phyloP scores from a whole-genome alignment of 83 land plant species.

The Isoetes engelmannii region DNA sequence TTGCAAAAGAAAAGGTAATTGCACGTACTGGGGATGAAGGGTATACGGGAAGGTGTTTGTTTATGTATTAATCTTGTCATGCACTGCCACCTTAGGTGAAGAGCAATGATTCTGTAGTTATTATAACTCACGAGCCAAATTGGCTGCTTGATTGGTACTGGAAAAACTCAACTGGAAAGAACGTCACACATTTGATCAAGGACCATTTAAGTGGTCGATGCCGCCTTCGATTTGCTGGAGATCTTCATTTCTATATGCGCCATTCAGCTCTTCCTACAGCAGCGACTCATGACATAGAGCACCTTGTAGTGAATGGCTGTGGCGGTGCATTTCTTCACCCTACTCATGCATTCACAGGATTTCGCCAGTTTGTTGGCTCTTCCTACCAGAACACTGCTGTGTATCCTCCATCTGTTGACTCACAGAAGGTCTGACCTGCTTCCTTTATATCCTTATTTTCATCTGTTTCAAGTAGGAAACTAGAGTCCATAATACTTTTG shows the following conservation, averaged over 20 bases:
- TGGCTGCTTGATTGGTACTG: constrained; percentile 99
- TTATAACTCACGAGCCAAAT: constrained; percentile 93
- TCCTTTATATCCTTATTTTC: background rate
- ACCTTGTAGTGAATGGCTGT: constrained; percentile 92
- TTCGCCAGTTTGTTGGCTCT: constrained; percentile 47
- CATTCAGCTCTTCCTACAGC: constrained; percentile 60
- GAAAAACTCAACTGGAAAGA: constrained; percentile 65
- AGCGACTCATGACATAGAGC: constrained; percentile 54
- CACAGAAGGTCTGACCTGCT: constrained; percentile 50
- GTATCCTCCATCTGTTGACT: constrained; percentile 83
- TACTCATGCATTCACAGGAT: constrained; percentile 83
- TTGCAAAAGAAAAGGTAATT: constrained; percentile 31
- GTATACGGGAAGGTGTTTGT: background rate
- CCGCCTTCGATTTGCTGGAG: constrained; percentile 85
- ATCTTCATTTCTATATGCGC: constrained; percentile 92
- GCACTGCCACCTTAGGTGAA: constrained; percentile 46
- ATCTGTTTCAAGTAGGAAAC: background rate
- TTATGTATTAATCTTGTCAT: background rate
- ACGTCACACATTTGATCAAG: constrained; percentile 65
- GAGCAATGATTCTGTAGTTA: constrained; percentile 67
- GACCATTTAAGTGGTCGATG: constrained; percentile 88
- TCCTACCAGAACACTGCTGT: constrained; percentile 65
- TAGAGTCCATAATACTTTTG: too few relatives aligned
- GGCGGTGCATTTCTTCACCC: constrained; percentile 99
- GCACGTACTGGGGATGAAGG: background rate